Base-by-base conservation (phyloP, 208 protist species). In the Leishmania gerbilli region DNA sequence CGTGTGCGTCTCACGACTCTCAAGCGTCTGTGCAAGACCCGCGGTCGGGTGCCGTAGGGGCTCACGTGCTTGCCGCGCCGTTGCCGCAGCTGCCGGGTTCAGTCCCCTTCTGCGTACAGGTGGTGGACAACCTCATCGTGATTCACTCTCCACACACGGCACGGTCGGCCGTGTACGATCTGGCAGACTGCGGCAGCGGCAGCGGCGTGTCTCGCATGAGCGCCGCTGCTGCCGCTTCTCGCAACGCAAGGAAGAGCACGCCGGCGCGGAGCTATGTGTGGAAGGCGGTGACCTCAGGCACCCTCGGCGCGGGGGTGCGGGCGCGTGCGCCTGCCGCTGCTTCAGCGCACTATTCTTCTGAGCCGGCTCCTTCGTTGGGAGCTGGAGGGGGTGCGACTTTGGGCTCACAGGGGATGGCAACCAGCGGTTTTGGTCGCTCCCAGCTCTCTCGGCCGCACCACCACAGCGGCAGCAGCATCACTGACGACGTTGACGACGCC, bases 41-140 rank as follows among this genome's bases (percentile, higher is more conserved):
- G 2, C 42, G 5, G 45, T 0, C 40, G 9, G 69, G 55, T 53
- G 24, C 37, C 51, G 42, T 74, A 34, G 40, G 24, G 13, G 21
- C 69, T 47, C 21, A 55, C n/a, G 45, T 2, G 27, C 45, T 17
- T n/a, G 45, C 24, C 69, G 9, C n/a, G 13, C 42, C 45, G 40
- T 37, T 65, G 19, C 34, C 42, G 37, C 19, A n/a, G 11, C n/a
- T 19, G 24, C 27, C 77, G 19, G 53, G 37, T 0, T 34, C 17
- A n/a, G 15, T 21, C 69, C 40, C 40, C 40, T 68, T 94, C 62
- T 81, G 71, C 3, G 74, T 95, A 53, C 91, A 95, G 51, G 87
- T 93, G 17, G 51, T 88, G 11, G 86, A 91, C 76, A 88, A 92
- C 56, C 62, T 93, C 72, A 45, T 95, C 49, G 34, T 95, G 40